These are phyloP conservation scores for Neonectria magnoliae DNA, from an alignment of 2,329 filamentous ascomycete genomes.

Conservation along the genomic window DNA sequence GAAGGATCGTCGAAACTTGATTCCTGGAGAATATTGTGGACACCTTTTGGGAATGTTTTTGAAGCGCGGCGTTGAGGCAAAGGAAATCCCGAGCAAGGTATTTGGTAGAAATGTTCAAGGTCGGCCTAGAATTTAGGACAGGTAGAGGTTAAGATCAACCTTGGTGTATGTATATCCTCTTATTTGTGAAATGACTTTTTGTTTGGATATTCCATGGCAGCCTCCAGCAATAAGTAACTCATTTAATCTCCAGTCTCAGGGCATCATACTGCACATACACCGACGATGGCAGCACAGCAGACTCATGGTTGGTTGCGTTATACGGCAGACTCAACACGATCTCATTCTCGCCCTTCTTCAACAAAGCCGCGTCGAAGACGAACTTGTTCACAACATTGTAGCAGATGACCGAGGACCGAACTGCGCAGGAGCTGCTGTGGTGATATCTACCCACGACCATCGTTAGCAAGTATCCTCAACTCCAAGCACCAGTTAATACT, in stretches of 20 bases:
- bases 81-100: background rate
- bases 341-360: conserved; percentile 64
- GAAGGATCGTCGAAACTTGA: background rate
- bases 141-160: background rate
- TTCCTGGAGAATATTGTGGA: background rate
- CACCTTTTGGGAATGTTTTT: conserved; percentile 7
- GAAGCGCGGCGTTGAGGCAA: conserved; percentile 38
- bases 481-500: conserved; percentile 12
- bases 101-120: background rate
- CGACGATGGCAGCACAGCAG: conserved; percentile 62
- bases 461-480: background rate
- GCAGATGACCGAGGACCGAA: conserved; percentile 68
- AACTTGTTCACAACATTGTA: conserved; percentile 71
- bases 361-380: conserved; percentile 58
- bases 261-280: conserved; percentile 75
- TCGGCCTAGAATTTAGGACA: too few relatives aligned
- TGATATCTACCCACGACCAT: conserved; percentile 30
- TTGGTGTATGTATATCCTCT: background rate
- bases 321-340: conserved; percentile 67
- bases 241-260: conserved; percentile 65
- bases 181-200: background rate
- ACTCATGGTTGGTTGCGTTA: conserved; percentile 68
- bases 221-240: background rate
- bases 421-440: conserved; percentile 62
- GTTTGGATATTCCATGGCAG: background rate